Evolutionary conservation across 768 basidiomycete genomes (phyloP).

Genomic region (Sporobolomyces pararoseus): DNA sequence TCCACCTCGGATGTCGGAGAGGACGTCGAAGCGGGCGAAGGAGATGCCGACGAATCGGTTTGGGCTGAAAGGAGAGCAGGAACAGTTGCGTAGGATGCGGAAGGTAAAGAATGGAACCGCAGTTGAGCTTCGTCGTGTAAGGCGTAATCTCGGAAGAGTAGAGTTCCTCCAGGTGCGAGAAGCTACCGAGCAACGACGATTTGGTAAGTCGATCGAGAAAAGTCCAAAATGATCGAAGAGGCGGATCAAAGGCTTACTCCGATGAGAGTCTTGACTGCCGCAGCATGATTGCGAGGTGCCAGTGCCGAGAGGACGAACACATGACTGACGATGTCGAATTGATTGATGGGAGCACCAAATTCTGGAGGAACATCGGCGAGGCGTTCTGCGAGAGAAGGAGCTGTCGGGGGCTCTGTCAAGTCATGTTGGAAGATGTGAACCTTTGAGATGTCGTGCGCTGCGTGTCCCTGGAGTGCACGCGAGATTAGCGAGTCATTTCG

Average conservation of each 20-base stretch:
- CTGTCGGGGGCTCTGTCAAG: conserved; percentile 18
- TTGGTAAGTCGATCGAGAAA: too few species aligned
- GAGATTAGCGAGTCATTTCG: neutral
- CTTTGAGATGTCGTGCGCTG: neutral
- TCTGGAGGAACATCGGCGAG: conserved; percentile 9
- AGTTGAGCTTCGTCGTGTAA: conserved; percentile 39
- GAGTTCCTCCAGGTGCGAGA: conserved; percentile 30
- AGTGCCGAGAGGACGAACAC: conserved; percentile 40
- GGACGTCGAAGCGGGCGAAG: neutral
- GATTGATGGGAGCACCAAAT: conserved; percentile 5
- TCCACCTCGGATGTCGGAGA: neutral
- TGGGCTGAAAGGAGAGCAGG: conserved; percentile 28
- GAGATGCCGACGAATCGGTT: neutral
- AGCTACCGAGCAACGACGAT: conserved; percentile 25
- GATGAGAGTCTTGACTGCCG: conserved; percentile 20
- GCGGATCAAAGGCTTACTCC: too few species aligned
- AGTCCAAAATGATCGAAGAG: too few species aligned
- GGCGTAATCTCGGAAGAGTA: conserved; percentile 41
- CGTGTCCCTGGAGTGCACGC: conserved; percentile 10
- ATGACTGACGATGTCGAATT: conserved; percentile 30
- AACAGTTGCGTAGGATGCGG: conserved; percentile 29
- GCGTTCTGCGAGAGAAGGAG: conserved; percentile 4
- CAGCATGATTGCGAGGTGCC: conserved; percentile 11
- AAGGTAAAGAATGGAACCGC: conserved; percentile 36
- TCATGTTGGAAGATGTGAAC: conserved; percentile 40